phyloP scores from a whole-genome alignment of 768 basidiomycete species.

The Nevesoporus exiguus region DNA sequence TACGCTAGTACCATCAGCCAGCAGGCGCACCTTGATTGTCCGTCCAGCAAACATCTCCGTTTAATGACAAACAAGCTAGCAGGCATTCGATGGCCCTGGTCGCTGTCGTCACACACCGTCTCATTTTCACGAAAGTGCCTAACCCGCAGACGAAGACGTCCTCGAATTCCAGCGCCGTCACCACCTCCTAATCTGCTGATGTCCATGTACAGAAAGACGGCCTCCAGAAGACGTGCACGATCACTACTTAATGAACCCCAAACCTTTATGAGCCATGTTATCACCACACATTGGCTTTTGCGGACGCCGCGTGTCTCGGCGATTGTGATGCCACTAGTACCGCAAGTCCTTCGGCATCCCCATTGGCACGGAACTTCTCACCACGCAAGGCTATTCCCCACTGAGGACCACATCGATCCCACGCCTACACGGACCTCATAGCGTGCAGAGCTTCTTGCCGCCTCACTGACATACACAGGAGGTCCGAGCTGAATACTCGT shows the following conservation, averaged over 20 bases:
- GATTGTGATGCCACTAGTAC: slow-evolving; percentile 22
- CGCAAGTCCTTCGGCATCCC: slow-evolving; percentile 27
- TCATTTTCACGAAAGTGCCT: neutral
- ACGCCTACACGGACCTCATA: slow-evolving; percentile 15
- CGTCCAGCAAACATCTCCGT: neutral
- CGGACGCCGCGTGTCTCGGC: neutral
- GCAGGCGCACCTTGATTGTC: too few species aligned
- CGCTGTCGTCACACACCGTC: neutral
- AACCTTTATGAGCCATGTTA: slow-evolving; percentile 16
- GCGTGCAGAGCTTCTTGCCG: slow-evolving; percentile 6
- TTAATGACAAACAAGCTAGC: neutral
- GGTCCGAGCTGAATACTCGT: neutral
- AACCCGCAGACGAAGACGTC: neutral
- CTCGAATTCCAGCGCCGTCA: neutral
- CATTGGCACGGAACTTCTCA: slow-evolving; percentile 7
- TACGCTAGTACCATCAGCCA: too few species aligned
- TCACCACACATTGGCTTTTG: slow-evolving; percentile 1
- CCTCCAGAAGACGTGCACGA: neutral
- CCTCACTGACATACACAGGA: neutral
- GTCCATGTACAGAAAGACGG: neutral
- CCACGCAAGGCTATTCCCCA: slow-evolving; percentile 17
- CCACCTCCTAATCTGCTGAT: neutral
- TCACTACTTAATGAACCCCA: neutral
- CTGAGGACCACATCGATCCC: slow-evolving; percentile 19
- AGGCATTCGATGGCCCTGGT: neutral